Evolutionary conservation across 1,284 basidiomycete genomes (phyloP).

Genomic region (Microbotryomycetes sp.): DNA sequence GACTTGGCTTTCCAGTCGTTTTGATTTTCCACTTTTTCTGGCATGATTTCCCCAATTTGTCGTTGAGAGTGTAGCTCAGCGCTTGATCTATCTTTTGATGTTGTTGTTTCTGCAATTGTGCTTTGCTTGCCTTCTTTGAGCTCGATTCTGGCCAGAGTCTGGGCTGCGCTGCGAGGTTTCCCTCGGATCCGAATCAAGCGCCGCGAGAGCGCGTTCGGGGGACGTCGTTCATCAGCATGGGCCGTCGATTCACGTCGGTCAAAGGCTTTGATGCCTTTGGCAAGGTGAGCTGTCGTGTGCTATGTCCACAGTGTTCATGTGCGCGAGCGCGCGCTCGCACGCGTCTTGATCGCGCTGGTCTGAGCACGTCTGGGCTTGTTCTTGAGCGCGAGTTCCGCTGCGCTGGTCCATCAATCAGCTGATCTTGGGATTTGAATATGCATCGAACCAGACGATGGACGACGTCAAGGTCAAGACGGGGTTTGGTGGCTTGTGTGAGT

Average conservation of each 20-base stretch:
- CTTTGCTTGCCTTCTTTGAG: too few relatives aligned
- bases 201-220: neutral
- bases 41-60: too few relatives aligned
- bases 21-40: neutral
- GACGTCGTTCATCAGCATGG: conserved; percentile 8
- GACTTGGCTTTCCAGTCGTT: neutral
- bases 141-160: too few relatives aligned
- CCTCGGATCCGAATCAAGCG: too few relatives aligned
- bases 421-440: neutral
- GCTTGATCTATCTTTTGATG: too few relatives aligned
- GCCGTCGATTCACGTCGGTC: conserved; percentile 30
- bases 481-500: conserved; percentile 37
- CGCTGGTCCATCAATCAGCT: conserved; percentile 5
- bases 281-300: conserved; percentile 58
- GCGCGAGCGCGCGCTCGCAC: conserved; percentile 11
- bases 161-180: too few relatives aligned
- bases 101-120: too few relatives aligned
- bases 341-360: too few relatives aligned
- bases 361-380: too few relatives aligned
- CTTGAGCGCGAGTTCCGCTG: too few relatives aligned
- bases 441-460: conserved; percentile 69
- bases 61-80: too few relatives aligned
- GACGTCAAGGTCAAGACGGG: conserved; percentile 93
- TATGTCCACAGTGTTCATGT: neutral
- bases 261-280: conserved; percentile 85